A percentile compares a stretch with the other conserved stretches of the same genome.
phyloP scores from a whole-genome alignment of 805 yeast species.

The Metschnikowia chrysomelidarum region DNA sequence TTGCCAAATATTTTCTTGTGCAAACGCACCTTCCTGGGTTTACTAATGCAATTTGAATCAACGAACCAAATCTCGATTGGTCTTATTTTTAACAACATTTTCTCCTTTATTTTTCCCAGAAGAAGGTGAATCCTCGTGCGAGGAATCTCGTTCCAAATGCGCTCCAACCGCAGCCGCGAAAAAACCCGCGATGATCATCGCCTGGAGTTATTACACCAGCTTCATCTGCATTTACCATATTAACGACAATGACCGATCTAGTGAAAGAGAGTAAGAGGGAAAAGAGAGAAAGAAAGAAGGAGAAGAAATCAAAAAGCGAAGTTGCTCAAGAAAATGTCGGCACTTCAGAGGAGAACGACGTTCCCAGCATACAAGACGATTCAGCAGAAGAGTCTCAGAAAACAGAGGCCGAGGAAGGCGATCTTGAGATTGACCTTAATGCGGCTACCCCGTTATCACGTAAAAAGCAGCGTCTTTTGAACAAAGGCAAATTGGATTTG shows the following conservation, averaged over 20 bases:
- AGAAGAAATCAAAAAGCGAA: slow-evolving; percentile 22
- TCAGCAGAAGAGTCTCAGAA: slow-evolving; percentile 22
- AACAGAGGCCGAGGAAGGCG: slow-evolving; percentile 27
- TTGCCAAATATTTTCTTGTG: no score
- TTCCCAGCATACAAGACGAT: slow-evolving; percentile 14
- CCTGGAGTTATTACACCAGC: no score
- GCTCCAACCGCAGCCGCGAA: no score
- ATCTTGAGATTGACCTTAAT: slow-evolving; percentile 64
- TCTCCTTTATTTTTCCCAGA: no score
- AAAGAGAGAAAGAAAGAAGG: slow-evolving; percentile 23
- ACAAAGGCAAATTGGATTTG: slow-evolving; percentile 72
- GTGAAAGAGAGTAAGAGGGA: slow-evolving; percentile 21
- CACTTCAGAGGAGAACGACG: background rate
- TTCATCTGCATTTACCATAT: no score
- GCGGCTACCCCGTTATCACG: slow-evolving; percentile 69
- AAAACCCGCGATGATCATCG: no score
- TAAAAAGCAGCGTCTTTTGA: slow-evolving; percentile 82
- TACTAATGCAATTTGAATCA: no score
- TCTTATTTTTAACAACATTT: no score
- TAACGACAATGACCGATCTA: slow-evolving; percentile 14
- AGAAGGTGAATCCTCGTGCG: no score
- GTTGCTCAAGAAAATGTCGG: slow-evolving; percentile 22
- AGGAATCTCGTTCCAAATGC: no score
- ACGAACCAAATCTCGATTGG: no score
- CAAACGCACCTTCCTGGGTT: no score